Evolutionary conservation across 139 green algal genomes (phyloP).

Genomic region (Chlamydomonas eustigma): DNA sequence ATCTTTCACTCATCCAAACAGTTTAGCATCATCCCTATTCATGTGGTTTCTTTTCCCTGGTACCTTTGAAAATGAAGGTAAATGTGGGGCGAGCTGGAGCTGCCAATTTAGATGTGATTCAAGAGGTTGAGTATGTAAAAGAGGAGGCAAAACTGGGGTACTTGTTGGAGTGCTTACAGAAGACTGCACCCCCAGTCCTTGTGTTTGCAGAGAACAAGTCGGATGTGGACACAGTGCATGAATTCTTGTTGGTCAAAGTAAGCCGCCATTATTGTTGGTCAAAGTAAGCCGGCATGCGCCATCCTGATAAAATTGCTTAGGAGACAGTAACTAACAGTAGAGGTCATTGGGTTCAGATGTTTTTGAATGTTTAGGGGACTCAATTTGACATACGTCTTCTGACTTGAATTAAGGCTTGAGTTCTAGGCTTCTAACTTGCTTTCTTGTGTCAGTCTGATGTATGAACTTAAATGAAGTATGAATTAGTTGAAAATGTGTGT

Average conservation of each 20-base stretch:
- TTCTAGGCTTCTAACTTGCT: too few species aligned
- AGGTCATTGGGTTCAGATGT: too few species aligned
- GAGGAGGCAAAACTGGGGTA: slow-evolving; percentile 93
- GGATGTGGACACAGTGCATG: slow-evolving; percentile 95
- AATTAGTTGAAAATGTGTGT: not conserved
- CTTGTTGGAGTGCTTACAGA: slow-evolving; percentile 94
- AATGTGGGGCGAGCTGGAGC: slow-evolving; percentile 72
- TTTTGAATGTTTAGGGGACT: too few species aligned
- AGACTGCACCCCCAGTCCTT: slow-evolving; percentile 94
- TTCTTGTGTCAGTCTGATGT: too few species aligned
- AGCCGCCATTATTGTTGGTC: too few species aligned
- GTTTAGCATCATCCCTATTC: not conserved
- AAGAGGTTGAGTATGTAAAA: slow-evolving; percentile 99
- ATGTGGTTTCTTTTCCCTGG: not conserved
- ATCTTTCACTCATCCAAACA: not conserved
- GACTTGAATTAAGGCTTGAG: too few species aligned
- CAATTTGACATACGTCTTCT: too few species aligned
- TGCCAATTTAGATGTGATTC: slow-evolving; percentile 95
- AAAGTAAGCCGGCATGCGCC: too few species aligned
- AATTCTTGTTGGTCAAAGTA: slow-evolving; percentile 84
- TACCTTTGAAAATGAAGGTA: slow-evolving; percentile 38
- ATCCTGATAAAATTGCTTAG: too few species aligned
- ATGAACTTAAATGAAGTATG: too few species aligned
- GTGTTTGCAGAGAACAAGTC: slow-evolving; percentile 98
- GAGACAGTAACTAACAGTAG: too few species aligned